These are phyloP conservation scores for Colletotrichum caudatum DNA, from an alignment of 2,329 filamentous ascomycete species.

Conservation along the genomic window DNA sequence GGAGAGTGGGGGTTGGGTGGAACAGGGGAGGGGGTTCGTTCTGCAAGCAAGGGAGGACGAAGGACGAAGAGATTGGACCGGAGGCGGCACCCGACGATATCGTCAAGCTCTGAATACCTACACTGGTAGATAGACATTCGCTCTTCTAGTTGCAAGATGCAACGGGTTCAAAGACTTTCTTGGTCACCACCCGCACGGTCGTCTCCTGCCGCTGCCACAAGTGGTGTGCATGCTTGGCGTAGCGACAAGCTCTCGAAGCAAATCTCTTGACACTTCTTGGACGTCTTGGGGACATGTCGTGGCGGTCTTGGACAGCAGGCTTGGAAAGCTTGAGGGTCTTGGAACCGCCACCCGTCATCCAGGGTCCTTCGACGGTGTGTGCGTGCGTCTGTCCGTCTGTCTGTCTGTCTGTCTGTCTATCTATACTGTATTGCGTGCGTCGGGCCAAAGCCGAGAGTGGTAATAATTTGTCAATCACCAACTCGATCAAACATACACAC, in stretches of 20 bases:
- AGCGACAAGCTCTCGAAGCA: slow-evolving; percentile 28
- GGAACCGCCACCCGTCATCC: too few relatives aligned
- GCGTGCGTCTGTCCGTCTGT: neutral
- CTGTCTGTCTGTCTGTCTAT: too few relatives aligned
- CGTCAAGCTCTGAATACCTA: neutral
- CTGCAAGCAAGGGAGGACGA: too few relatives aligned
- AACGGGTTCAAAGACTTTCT: neutral
- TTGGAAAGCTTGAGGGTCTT: slow-evolving; percentile 30
- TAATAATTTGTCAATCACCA: slow-evolving; percentile 9
- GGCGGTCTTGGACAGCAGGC: slow-evolving; percentile 27
- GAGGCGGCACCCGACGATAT: neutral
- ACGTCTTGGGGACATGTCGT: slow-evolving; percentile 18
- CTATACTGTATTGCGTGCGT: slow-evolving; percentile 5
- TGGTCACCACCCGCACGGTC: neutral
- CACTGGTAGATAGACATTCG: neutral
- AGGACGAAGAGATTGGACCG: neutral
- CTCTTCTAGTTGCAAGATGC: neutral
- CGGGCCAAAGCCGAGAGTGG: neutral
- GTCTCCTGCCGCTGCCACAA: neutral
- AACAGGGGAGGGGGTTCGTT: neutral
- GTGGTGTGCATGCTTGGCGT: slow-evolving; percentile 20
- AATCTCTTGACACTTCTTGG: slow-evolving; percentile 37
- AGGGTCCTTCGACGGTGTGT: too few relatives aligned
- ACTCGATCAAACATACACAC: neutral
- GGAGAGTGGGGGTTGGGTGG: neutral